phyloP scores from a whole-genome alignment of 768 basidiomycete species.

The Termitomyces eurrhizus region DNA sequence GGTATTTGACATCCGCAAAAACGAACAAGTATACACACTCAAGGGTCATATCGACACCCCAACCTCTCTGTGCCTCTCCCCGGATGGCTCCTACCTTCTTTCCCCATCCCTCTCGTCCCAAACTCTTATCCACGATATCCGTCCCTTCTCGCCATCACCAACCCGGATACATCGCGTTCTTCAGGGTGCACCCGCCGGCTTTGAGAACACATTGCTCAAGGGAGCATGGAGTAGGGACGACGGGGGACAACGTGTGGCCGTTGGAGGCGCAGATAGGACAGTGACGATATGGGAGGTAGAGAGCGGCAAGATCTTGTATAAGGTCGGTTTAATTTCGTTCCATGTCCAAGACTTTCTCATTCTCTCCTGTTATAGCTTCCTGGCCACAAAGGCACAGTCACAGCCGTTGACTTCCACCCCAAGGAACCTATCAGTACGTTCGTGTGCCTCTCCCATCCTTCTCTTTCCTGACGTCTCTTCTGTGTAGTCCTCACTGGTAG shows the following conservation, averaged over 20 bases:
- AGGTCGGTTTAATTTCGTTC: constrained; percentile 42
- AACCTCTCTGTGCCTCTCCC: constrained; percentile 88
- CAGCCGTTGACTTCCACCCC: constrained; percentile 94
- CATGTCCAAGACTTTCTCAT: too few relatives aligned
- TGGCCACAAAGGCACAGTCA: constrained; percentile 96
- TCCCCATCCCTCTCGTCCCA: constrained; percentile 90
- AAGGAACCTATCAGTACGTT: constrained; percentile 89
- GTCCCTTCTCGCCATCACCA: constrained; percentile 88
- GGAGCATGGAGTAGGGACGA: constrained; percentile 89
- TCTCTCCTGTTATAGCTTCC: constrained; percentile 54
- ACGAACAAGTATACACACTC: constrained; percentile 75
- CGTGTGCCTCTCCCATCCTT: neutral
- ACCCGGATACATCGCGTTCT: constrained; percentile 75
- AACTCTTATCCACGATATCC: constrained; percentile 86
- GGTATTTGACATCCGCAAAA: constrained; percentile 90
- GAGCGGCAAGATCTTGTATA: constrained; percentile 70
- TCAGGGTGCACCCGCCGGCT: constrained; percentile 88
- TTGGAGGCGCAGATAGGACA: constrained; percentile 87
- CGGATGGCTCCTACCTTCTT: constrained; percentile 81
- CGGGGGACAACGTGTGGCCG: constrained; percentile 75
- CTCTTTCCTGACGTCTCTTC: neutral
- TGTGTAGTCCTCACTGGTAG: constrained; percentile 80
- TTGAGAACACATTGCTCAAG: constrained; percentile 82
- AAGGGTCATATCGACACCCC: constrained; percentile 90
- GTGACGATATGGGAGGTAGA: constrained; percentile 88